These are phyloP conservation scores for Hyaloperonospora arabidopsidis DNA, from an alignment of 352 stramenopile species.

Conservation along the genomic window DNA sequence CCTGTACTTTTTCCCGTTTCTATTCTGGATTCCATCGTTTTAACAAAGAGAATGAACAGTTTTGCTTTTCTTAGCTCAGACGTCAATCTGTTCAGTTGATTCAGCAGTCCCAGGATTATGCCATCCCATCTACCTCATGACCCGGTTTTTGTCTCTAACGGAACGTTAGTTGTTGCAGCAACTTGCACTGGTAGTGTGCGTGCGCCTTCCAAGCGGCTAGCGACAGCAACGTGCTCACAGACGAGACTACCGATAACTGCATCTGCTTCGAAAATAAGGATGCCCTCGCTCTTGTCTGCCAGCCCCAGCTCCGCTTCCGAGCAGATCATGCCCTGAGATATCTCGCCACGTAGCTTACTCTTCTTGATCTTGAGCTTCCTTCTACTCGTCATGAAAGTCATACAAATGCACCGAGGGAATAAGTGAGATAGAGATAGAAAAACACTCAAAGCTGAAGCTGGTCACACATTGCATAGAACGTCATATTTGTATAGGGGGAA, in stretches of 20 bases:
- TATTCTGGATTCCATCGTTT: constrained; percentile 17
- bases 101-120: no score
- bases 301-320: constrained; percentile 68
- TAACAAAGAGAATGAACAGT: constrained; percentile 23
- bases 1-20: constrained; percentile 29
- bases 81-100: neutral
- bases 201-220: constrained; percentile 20
- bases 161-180: constrained; percentile 5
- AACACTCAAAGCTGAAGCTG: no score
- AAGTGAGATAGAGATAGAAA: no score
- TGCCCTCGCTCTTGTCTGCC: constrained; percentile 53
- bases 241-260: constrained; percentile 49
- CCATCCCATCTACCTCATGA: no score
- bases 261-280: constrained; percentile 53
- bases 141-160: no score
- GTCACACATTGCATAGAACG: neutral
- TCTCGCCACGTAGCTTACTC: constrained; percentile 67
- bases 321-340: constrained; percentile 80
- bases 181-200: neutral
- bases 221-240: constrained; percentile 32
- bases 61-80: constrained; percentile 19
- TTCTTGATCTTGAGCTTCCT: constrained; percentile 84
- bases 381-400: constrained; percentile 21
- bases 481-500: neutral
- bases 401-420: no score